Evolutionary conservation across 108 stramenopile species (phyloP), one percentile per base, ranked within the genome.

Genomic region (Cyclostephanos invisitatus): DNA sequence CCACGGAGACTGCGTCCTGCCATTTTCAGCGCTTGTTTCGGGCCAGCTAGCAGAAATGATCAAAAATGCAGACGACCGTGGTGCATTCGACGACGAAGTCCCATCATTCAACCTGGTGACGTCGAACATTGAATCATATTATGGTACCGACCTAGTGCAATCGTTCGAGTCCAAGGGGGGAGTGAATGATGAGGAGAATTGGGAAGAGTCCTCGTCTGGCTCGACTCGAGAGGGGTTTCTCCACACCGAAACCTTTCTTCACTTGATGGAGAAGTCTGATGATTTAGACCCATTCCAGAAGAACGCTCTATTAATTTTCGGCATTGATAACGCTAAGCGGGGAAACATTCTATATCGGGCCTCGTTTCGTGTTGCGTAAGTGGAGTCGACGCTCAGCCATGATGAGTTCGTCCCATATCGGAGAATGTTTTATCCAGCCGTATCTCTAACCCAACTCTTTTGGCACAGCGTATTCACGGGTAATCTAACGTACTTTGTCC

Each of bases 261-360:
- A 72, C 10, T 42, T 78, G 64, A 78, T 78, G 77, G 70, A 72
- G 21, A 61, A 60, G 58, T 62, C 65, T 29, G 36, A 46, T 11
- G 65, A 21, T 15, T 68, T 78, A 11, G 47, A 49, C 50, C 35
- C 77, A 0, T 42, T 78, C 1, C 66, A 78, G 56, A 78, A 78
- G 60, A 78, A 78, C 17, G 51, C 64, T 46, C 63, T 78, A 49
- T 63, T 78, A 40, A 62, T 49, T 17, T 78, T 72, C 48, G 77
- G 77, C 18, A 64, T 78, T 8, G 70, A 67, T 11, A 63, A 78
- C 38, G 70, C 64, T 8, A 47, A 38, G 49, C 36, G 61, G 24
- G 70, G 70, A 3, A 78, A 78, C 36, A 62, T 78, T 24, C 77
- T 78, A 0, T 78, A 49, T 67, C 70, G 77, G n/a, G 70, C 77